phyloP scores from a whole-genome alignment of 495 filamentous ascomycete genomes.

The Xylaria scruposa region DNA sequence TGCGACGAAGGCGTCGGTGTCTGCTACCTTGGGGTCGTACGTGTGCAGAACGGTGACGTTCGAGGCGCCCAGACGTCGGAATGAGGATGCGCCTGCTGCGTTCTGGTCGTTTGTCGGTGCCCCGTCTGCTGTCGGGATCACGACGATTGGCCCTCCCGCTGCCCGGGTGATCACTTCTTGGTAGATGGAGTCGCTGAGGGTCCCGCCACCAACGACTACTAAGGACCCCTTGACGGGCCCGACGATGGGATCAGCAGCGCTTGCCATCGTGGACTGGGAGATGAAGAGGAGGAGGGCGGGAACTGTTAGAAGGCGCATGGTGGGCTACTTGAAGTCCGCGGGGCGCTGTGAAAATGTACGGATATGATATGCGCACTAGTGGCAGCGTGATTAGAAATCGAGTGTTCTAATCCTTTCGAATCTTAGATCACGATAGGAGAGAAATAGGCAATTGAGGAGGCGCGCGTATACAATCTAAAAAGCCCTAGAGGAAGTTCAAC shows the following conservation, averaged over 20 bases:
- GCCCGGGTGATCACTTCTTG: constrained; percentile 51
- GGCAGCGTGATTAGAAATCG: neutral
- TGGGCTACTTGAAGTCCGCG: neutral
- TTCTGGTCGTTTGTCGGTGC: constrained; percentile 39
- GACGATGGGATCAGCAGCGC: constrained; percentile 23
- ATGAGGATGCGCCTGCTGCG: constrained; percentile 37
- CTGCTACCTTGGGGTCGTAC: constrained; percentile 40
- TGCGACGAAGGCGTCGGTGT: constrained; percentile 42
- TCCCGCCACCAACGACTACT: constrained; percentile 45
- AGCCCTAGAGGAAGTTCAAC: neutral
- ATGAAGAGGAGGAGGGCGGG: constrained; percentile 16
- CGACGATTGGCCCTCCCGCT: constrained; percentile 53
- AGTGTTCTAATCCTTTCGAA: neutral
- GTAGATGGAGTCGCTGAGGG: constrained; percentile 52
- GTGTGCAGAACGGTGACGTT: constrained; percentile 45
- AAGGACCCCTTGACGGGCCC: constrained; percentile 43
- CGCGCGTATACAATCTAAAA: neutral
- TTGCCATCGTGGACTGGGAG: constrained; percentile 3
- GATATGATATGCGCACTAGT: neutral
- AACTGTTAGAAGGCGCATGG: constrained; percentile 21
- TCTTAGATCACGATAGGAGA: neutral
- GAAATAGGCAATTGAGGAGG: neutral
- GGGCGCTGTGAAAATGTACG: neutral
- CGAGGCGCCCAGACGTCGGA: constrained; percentile 41
- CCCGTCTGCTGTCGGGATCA: constrained; percentile 51